These are phyloP conservation scores for Aspergillus persii DNA, from an alignment of 2,329 filamentous ascomycete genomes.

Conservation along the genomic window DNA sequence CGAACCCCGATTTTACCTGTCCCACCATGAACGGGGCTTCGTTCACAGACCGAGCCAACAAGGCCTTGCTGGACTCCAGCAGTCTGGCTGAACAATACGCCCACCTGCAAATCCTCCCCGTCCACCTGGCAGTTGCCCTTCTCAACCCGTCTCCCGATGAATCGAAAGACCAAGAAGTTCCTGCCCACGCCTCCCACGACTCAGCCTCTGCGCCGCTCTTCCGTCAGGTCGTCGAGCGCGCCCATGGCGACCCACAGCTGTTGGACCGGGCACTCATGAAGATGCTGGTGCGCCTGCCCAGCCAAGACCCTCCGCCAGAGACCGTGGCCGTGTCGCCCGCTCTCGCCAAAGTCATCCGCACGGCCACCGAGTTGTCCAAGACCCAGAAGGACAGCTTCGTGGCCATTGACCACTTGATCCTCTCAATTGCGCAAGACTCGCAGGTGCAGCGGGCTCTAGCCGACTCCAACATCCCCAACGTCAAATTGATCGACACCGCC, in stretches of 20 bases:
- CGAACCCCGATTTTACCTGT: not conserved
- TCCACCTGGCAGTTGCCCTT: slow-evolving; percentile 72
- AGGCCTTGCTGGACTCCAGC: slow-evolving; percentile 86
- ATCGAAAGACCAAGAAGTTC: slow-evolving; percentile 75
- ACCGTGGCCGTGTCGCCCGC: slow-evolving; percentile 76
- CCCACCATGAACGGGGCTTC: slow-evolving; percentile 51
- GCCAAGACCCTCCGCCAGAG: slow-evolving; percentile 92
- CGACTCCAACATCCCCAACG: slow-evolving; percentile 87
- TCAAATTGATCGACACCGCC: slow-evolving; percentile 87
- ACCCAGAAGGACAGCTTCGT: slow-evolving; percentile 97
- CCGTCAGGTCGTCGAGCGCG: slow-evolving; percentile 89
- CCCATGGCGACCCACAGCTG: slow-evolving; percentile 85
- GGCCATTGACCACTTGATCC: slow-evolving; percentile 91
- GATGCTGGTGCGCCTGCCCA: slow-evolving; percentile 81
- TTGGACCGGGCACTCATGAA: slow-evolving; percentile 92
- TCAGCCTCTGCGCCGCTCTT: slow-evolving; percentile 71
- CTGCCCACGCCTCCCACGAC: slow-evolving; percentile 63
- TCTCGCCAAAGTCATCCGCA: slow-evolving; percentile 77
- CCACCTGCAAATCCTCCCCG: slow-evolving; percentile 84
- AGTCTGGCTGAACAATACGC: slow-evolving; percentile 82
- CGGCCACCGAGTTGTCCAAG: slow-evolving; percentile 86
- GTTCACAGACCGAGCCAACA: slow-evolving; percentile 90
- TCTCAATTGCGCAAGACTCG: slow-evolving; percentile 74
- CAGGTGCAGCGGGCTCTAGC: slow-evolving; percentile 71
- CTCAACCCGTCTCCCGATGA: slow-evolving; percentile 50